phyloP scores from a whole-genome alignment of 495 filamentous ascomycete species.

The Penicillium cataractarum region DNA sequence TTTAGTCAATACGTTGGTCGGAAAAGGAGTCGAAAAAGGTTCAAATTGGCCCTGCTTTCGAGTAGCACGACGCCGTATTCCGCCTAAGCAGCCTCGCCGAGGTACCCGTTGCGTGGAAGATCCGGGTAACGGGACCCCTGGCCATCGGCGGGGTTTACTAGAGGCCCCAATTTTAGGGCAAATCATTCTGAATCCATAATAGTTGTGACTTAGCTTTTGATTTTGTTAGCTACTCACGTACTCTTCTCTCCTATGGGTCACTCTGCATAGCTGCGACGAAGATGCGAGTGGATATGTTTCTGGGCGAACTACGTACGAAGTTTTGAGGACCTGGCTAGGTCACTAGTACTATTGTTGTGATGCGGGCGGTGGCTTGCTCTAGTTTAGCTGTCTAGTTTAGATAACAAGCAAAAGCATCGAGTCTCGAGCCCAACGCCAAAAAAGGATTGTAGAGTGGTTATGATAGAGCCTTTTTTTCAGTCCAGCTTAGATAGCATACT shows the following conservation, averaged over 20 bases:
- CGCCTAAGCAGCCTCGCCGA: constrained; percentile 8
- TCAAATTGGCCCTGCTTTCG: constrained; percentile 10
- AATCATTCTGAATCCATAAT: neutral
- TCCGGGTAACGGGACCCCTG: constrained; percentile 6
- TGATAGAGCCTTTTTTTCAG: neutral
- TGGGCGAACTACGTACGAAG: constrained; percentile 5
- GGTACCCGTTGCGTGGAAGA: constrained; percentile 13
- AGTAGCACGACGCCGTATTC: constrained; percentile 19
- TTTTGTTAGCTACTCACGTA: neutral
- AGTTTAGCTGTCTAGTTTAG: constrained; percentile 11
- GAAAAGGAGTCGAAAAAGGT: neutral
- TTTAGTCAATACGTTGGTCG: constrained; percentile 6
- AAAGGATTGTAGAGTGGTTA: neutral
- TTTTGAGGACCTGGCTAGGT: neutral
- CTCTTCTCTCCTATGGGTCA: constrained; percentile 6
- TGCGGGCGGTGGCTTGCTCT: constrained; percentile 22
- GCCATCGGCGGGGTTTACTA: constrained; percentile 6
- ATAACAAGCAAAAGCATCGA: neutral
- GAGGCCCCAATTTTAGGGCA: constrained; percentile 2
- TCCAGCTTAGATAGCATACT: neutral
- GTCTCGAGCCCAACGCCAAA: neutral
- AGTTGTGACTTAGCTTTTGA: neutral
- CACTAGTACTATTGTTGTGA: constrained; percentile 17
- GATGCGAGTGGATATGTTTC: constrained; percentile 9
- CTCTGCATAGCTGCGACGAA: constrained; percentile 9